Percentiles rank a stretch among this genome's conserved stretches.
These are phyloP conservation scores for Mucuna pruriens DNA, from an alignment of 306 rosid species.

Conservation along the genomic window DNA sequence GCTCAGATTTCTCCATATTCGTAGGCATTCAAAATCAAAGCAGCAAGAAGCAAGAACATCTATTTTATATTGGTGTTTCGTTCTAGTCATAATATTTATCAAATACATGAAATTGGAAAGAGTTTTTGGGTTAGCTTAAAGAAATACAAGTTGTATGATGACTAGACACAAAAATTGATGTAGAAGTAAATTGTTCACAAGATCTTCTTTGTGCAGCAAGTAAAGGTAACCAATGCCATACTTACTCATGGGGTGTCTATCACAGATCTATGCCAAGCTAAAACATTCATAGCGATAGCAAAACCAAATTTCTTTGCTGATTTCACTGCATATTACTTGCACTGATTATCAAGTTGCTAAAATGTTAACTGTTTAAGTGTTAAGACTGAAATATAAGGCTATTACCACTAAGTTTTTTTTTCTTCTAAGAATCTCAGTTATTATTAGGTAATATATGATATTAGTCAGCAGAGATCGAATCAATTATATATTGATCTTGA, in stretches of 20 bases:
- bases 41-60: not conserved
- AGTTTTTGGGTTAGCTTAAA: not conserved
- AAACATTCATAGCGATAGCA: not conserved
- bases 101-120: not conserved
- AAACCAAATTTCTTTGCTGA: not conserved
- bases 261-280: not conserved
- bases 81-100: not conserved
- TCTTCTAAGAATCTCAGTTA: not conserved
- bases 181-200: not conserved
- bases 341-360: not conserved
- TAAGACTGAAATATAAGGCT: not conserved
- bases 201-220: not conserved
- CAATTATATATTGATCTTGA: conserved; percentile 9
- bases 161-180: not conserved
- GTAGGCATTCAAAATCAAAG: not conserved
- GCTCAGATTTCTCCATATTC: not conserved
- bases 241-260: not conserved
- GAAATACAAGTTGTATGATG: conserved; percentile 3
- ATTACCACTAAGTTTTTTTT: not conserved
- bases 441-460: not conserved
- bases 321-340: not conserved
- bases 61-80: not conserved
- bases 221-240: not conserved
- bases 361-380: not conserved
- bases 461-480: not conserved